phyloP scores from a whole-genome alignment of 352 stramenopile species.

The Elongisporangium undulatum region DNA sequence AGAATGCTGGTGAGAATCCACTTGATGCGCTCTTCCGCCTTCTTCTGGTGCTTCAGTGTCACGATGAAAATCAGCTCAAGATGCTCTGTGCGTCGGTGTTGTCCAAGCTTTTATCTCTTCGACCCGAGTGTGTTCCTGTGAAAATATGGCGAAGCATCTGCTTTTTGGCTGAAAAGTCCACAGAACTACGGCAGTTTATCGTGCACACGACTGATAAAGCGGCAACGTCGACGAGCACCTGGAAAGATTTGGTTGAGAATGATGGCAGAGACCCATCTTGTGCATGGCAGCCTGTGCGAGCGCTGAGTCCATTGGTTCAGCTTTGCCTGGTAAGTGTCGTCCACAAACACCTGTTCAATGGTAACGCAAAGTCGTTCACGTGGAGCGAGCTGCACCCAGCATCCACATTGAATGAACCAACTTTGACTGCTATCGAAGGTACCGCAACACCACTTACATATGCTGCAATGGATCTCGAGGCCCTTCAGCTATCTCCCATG shows the following conservation, averaged over 20 bases:
- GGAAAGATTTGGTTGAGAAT: constrained; percentile 15
- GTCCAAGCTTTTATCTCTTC: constrained; percentile 16
- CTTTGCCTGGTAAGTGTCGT: constrained; percentile 23
- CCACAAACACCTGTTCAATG: constrained; percentile 17
- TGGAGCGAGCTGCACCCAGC: neutral
- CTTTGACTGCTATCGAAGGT: neutral
- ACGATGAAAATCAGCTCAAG: constrained; percentile 4
- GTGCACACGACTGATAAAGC: constrained; percentile 9
- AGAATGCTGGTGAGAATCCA: constrained; percentile 1
- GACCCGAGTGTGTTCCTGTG: constrained; percentile 11
- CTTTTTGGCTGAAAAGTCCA: constrained; percentile 22
- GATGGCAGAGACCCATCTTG: neutral
- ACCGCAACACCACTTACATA: neutral
- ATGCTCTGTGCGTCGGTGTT: constrained; percentile 3
- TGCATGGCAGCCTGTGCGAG: neutral
- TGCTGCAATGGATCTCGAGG: neutral
- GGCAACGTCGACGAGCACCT: constrained; percentile 4
- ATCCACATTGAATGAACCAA: neutral
- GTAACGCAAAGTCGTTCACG: constrained; percentile 25
- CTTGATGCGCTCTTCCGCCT: constrained; percentile 7
- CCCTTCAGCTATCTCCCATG: neutral
- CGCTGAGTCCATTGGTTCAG: constrained; percentile 9
- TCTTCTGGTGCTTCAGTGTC: constrained; percentile 3
- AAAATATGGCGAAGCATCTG: constrained; percentile 22
- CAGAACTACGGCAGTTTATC: constrained; percentile 22